phyloP scores from a whole-genome alignment of 306 rosid genomes.

The Trichosanthes cucumerina region DNA sequence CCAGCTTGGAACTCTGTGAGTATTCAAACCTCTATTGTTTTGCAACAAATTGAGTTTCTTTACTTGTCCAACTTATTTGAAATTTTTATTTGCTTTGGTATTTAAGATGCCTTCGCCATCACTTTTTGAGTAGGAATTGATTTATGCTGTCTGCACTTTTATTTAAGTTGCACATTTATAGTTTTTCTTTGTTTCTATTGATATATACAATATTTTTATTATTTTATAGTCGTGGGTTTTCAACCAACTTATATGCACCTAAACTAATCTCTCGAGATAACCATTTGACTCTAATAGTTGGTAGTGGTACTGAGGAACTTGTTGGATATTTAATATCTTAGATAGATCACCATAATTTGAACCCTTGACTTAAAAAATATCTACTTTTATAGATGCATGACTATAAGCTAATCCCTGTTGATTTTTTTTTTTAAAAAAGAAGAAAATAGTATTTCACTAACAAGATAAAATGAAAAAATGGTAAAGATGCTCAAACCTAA shows the following conservation, averaged over 20 bases:
- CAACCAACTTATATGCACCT: not conserved
- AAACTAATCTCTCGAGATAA: no score
- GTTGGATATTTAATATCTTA: no score
- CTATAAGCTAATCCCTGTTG: no score
- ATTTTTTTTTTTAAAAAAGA: no score
- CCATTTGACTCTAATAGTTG: no score
- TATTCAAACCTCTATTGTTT: conserved; percentile 16
- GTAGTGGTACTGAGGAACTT: no score
- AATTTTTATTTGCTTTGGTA: not conserved
- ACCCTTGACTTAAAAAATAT: no score
- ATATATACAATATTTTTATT: not conserved
- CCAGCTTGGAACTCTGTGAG: conserved; percentile 95
- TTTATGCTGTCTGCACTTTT: not conserved
- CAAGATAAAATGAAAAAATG: no score
- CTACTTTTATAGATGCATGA: no score
- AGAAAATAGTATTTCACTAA: no score
- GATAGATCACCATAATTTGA: no score
- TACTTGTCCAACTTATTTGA: not conserved
- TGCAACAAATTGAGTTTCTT: not conserved
- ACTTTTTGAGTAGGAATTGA: not conserved
- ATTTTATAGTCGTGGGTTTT: not conserved
- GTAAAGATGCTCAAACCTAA: no score
- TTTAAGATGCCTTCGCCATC: not conserved
- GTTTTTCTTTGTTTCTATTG: not conserved
- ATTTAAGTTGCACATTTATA: not conserved